Percentiles rank a stretch among this genome's conserved stretches.
Conservation (phyloP, 345 rosid genomes). For the Populus alba region DNA sequence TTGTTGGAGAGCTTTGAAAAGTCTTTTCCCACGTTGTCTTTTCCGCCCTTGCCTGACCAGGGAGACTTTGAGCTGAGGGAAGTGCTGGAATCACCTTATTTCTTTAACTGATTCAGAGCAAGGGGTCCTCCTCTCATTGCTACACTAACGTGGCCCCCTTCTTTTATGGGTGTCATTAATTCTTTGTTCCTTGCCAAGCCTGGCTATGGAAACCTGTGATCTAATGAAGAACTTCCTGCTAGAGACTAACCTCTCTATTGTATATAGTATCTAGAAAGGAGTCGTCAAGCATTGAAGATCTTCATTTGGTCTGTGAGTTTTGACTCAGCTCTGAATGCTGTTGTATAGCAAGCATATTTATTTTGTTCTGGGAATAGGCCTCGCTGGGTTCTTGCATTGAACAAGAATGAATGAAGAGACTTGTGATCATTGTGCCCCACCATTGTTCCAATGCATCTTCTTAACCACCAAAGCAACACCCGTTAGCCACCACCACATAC, state of each 20-base stretch:
- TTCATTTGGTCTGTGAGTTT: neutral
- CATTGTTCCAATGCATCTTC: too few species aligned
- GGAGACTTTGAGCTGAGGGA: conserved; percentile 80
- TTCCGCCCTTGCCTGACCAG: conserved; percentile 78
- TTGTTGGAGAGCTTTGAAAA: conserved; percentile 79
- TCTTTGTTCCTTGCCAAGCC: conserved; percentile 1
- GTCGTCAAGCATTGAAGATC: conserved; percentile 1
- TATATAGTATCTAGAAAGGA: conserved; percentile 11
- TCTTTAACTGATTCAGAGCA: conserved; percentile 63
- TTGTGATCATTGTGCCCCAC: too few species aligned
- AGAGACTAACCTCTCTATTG: conserved; percentile 1
- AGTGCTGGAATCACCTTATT: conserved; percentile 81
- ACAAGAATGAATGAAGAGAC: neutral
- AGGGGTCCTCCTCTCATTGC: neutral
- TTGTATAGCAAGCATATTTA: neutral
- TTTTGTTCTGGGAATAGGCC: neutral
- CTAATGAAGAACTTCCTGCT: neutral
- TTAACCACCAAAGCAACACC: too few species aligned
- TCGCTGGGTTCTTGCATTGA: neutral
- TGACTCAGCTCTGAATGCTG: neutral
- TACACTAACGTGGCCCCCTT: neutral
- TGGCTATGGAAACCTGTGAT: conserved; percentile 1
- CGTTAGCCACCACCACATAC: too few species aligned
- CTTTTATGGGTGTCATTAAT: neutral
- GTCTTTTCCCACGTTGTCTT: conserved; percentile 63